Conservation (phyloP, 148 eudicot species). For the Spergularia marina region DNA sequence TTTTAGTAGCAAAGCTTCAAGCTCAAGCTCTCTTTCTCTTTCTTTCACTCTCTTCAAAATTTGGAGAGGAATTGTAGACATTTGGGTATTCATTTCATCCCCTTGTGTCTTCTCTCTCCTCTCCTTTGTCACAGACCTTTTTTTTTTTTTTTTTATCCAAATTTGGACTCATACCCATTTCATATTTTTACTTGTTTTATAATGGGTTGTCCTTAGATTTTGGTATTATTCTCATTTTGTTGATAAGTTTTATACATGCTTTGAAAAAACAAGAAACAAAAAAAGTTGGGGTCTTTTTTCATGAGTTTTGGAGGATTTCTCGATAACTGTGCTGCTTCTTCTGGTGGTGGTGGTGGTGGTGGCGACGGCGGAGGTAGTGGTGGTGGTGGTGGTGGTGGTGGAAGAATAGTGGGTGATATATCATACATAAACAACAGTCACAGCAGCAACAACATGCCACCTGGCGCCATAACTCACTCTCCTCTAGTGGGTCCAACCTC, state of each 20-base stretch:
- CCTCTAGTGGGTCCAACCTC: slow-evolving; percentile 42
- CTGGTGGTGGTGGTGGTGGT: slow-evolving; percentile 26
- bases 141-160: background rate
- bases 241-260: background rate
- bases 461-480: slow-evolving; percentile 46
- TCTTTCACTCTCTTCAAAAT: slow-evolving; percentile 25
- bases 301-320: slow-evolving; percentile 97
- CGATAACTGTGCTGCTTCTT: slow-evolving; percentile 38
- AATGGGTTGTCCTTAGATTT: slow-evolving; percentile 7
- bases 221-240: background rate
- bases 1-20: background rate
- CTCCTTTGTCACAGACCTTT: slow-evolving; percentile 20
- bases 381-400: slow-evolving; percentile 44
- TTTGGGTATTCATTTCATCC: slow-evolving; percentile 47
- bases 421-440: slow-evolving; percentile 29
- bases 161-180: background rate
- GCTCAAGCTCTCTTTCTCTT: slow-evolving; percentile 23
- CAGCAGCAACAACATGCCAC: slow-evolving; percentile 42
- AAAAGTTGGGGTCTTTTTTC: slow-evolving; percentile 27
- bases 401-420: slow-evolving; percentile 39
- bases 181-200: background rate
- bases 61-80: slow-evolving; percentile 79
- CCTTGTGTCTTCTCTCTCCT: slow-evolving; percentile 81
- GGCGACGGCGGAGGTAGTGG: slow-evolving; percentile 36
- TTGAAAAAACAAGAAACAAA: background rate